phyloP scores from a whole-genome alignment of 1,139 yeast species.

The Nadsonia commutata region DNA sequence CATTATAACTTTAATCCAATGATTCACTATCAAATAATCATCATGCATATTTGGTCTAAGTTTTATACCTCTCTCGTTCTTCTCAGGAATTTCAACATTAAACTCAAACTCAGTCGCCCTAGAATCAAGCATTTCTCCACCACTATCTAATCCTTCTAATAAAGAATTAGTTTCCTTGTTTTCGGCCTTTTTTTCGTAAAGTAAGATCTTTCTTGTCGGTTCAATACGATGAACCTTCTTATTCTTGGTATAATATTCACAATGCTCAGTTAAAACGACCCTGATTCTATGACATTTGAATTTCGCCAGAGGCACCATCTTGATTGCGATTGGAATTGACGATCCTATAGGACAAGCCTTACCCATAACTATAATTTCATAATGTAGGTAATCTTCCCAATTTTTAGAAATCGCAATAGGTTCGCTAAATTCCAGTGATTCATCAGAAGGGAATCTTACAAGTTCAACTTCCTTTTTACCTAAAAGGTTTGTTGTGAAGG shows the following conservation, averaged over 20 bases:
- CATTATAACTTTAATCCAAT: conserved; percentile 83
- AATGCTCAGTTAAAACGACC: conserved; percentile 71
- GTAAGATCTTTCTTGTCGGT: conserved; percentile 65
- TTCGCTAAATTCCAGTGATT: conserved; percentile 74
- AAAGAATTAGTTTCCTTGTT: conserved; percentile 29
- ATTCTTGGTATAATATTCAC: conserved; percentile 76
- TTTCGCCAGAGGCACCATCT: conserved; percentile 75
- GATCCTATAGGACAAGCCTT: conserved; percentile 77
- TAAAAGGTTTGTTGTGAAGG: conserved; percentile 62
- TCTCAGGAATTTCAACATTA: conserved; percentile 64
- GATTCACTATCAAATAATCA: conserved; percentile 68
- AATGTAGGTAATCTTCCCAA: conserved; percentile 86
- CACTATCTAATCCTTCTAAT: conserved; percentile 25
- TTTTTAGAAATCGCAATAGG: conserved; percentile 82
- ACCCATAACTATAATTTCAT: conserved; percentile 79
- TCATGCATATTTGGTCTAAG: conserved; percentile 77
- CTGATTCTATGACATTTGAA: conserved; percentile 76
- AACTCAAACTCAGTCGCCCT: conserved; percentile 59
- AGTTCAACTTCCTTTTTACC: conserved; percentile 53
- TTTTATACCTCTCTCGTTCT: conserved; percentile 27
- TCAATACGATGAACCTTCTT: conserved; percentile 85
- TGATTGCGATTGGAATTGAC: conserved; percentile 67
- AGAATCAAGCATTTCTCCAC: conserved; percentile 25
- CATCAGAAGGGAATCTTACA: conserved; percentile 64
- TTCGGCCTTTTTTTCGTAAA: conserved; percentile 66